These are phyloP conservation scores for Rhizopogon vulgaris DNA, from an alignment of 768 basidiomycete species.

Conservation along the genomic window DNA sequence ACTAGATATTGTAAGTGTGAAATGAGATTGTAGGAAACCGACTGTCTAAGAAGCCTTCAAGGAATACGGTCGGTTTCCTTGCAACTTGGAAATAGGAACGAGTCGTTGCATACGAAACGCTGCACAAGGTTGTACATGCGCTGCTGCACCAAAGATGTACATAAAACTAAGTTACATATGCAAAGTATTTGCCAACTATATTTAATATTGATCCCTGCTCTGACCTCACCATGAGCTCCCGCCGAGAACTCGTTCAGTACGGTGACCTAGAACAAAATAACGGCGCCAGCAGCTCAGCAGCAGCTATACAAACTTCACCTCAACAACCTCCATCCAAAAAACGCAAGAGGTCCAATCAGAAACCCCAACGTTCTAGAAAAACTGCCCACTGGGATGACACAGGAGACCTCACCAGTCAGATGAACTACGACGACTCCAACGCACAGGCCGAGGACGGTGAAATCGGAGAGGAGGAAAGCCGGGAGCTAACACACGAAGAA, in stretches of 20 bases:
- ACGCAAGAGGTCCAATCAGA: slow-evolving; percentile 30
- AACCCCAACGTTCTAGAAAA: slow-evolving; percentile 13
- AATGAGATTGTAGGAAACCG: too few species aligned
- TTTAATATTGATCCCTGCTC: slow-evolving; percentile 1
- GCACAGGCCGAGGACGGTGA: slow-evolving; percentile 24
- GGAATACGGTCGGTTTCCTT: too few species aligned
- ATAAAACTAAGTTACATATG: too few species aligned
- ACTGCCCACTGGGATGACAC: slow-evolving; percentile 43
- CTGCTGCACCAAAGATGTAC: too few species aligned
- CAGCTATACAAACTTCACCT: neutral
- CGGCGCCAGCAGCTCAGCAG: slow-evolving; percentile 4
- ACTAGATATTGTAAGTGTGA: too few species aligned
- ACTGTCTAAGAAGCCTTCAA: too few species aligned
- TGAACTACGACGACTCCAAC: slow-evolving; percentile 23
- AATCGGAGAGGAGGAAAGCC: slow-evolving; percentile 44
- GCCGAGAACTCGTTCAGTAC: slow-evolving; percentile 22
- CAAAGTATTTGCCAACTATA: neutral
- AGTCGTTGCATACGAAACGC: too few species aligned
- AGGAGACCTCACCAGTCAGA: slow-evolving; percentile 14
- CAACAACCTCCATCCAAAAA: slow-evolving; percentile 46
- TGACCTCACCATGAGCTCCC: slow-evolving; percentile 3
- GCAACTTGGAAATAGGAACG: too few species aligned
- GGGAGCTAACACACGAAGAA: slow-evolving; percentile 63
- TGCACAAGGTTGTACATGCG: too few species aligned
- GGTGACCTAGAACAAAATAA: slow-evolving; percentile 10